Conservation (phyloP, 2,329 filamentous ascomycete species). For the Tolypocladium cylindrosporum region DNA sequence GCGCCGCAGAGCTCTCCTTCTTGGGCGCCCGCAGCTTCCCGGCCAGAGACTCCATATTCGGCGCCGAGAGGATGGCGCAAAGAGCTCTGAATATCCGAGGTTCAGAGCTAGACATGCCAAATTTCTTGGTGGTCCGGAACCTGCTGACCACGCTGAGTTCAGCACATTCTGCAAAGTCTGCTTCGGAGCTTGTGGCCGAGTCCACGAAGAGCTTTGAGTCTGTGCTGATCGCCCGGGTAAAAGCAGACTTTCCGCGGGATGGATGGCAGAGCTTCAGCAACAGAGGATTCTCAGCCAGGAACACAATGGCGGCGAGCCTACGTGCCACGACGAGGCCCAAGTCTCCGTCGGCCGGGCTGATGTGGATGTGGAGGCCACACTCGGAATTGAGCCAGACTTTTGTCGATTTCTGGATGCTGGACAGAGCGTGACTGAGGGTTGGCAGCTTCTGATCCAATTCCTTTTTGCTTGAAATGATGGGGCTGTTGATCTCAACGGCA, state of each 20-base stretch:
- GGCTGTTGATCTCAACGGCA: constrained; percentile 15
- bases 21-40: neutral
- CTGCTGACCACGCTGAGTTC: neutral
- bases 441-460: constrained; percentile 12
- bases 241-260: constrained; percentile 9
- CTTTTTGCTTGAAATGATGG: constrained; percentile 8
- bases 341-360: constrained; percentile 7
- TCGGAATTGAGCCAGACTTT: constrained; percentile 14
- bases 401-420: constrained; percentile 7
- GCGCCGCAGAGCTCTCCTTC: neutral
- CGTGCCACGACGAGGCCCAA: constrained; percentile 10
- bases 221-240: constrained; percentile 8
- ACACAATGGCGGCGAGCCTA: constrained; percentile 10
- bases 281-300: constrained; percentile 12
- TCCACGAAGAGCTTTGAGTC: constrained; percentile 5
- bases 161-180: no score
- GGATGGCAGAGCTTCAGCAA: constrained; percentile 13
- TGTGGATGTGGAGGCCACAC: constrained; percentile 17
- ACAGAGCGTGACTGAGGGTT: constrained; percentile 9
- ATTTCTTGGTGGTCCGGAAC: neutral
- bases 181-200: neutral
- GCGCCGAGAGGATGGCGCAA: neutral
- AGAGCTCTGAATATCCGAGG: neutral
- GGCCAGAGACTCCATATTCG: neutral
- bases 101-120: neutral